Conservation (phyloP, 75 land plant genomes). For the Selaginella moellendorffii region DNA sequence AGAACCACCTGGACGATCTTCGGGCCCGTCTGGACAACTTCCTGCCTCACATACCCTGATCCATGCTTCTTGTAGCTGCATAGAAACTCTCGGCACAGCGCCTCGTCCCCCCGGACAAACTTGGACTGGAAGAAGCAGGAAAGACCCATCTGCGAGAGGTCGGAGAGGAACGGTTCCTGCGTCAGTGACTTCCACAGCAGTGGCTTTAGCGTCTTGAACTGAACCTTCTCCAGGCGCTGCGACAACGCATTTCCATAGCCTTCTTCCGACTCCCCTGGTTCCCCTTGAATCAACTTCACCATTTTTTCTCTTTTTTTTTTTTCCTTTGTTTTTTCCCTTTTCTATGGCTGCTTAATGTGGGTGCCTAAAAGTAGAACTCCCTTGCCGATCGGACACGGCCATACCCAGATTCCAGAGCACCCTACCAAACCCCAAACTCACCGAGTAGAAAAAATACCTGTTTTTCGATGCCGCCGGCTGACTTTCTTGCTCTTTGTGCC, state of each 20-base stretch:
- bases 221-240: neutral
- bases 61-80: neutral
- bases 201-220: slow-evolving; percentile 7
- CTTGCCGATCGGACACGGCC: too few species aligned
- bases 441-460: too few species aligned
- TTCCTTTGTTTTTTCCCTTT: too few species aligned
- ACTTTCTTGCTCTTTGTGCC: too few species aligned
- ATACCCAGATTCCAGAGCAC: too few species aligned
- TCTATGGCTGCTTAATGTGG: too few species aligned
- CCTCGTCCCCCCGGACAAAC: neutral
- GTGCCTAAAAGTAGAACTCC: too few species aligned
- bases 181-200: slow-evolving; percentile 1
- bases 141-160: slow-evolving; percentile 4
- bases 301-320: too few species aligned
- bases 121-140: neutral
- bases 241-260: too few species aligned
- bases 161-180: neutral
- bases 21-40: slow-evolving; percentile 4
- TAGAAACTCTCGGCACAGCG: neutral
- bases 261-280: neutral
- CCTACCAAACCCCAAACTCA: too few species aligned
- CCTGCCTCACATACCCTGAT: neutral
- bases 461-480: too few species aligned
- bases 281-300: too few species aligned
- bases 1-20: neutral